A percentile compares a stretch with the other conserved stretches of the same genome.
Conservation (phyloP, 345 rosid genomes). For the Passiflora organensis region DNA sequence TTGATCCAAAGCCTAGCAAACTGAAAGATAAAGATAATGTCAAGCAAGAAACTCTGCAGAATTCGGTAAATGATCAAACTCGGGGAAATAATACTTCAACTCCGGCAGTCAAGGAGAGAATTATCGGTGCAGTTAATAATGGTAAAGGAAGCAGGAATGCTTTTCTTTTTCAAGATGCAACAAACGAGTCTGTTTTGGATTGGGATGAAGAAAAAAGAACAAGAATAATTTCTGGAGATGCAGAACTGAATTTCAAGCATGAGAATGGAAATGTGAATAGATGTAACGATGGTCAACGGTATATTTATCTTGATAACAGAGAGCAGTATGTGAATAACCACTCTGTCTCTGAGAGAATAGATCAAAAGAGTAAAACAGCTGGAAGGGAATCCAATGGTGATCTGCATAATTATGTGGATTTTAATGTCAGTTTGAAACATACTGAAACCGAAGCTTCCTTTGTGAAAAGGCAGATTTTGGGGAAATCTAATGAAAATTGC, state of each 20-base stretch:
- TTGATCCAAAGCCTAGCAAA: conserved; percentile 30
- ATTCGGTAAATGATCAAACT: conserved; percentile 20
- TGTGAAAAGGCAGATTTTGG: conserved; percentile 25
- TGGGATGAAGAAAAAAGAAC: conserved; percentile 20
- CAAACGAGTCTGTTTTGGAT: conserved; percentile 18
- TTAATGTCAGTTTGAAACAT: conserved; percentile 26
- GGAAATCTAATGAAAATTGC: conserved; percentile 29
- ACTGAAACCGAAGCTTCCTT: conserved; percentile 37
- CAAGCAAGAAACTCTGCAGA: conserved; percentile 26
- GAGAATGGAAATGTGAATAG: conserved; percentile 20
- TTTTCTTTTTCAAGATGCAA: conserved; percentile 17
- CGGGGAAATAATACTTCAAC: conserved; percentile 22
- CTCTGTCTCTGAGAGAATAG: conserved; percentile 18
- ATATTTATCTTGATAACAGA: conserved; percentile 22
- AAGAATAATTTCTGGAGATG: conserved; percentile 16
- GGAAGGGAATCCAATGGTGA: conserved; percentile 30
- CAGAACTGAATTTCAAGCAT: conserved; percentile 13
- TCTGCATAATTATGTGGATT: conserved; percentile 32
- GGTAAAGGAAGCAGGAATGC: conserved; percentile 11
- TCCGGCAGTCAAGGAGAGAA: conserved; percentile 15
- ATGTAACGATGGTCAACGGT: conserved; percentile 25
- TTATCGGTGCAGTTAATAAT: conserved; percentile 4
- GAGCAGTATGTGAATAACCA: conserved; percentile 24
- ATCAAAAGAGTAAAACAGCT: conserved; percentile 18
- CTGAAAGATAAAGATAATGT: conserved; percentile 28